phyloP scores from a whole-genome alignment of 1,284 basidiomycete species.

The Trametes versicolor region DNA sequence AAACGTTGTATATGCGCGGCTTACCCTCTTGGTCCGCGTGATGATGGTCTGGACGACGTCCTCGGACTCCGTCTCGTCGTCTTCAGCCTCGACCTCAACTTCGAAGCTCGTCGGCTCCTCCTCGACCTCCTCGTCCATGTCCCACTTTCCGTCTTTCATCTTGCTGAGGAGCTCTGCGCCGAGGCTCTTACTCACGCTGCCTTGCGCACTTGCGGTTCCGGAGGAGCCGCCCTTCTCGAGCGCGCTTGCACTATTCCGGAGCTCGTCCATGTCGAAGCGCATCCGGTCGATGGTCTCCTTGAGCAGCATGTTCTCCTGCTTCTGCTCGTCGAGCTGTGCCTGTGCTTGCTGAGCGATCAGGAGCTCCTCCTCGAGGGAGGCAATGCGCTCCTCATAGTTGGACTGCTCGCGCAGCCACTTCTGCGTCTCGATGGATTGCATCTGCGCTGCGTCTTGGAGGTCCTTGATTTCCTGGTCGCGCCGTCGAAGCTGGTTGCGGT shows the following conservation, averaged over 20 bases:
- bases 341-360: constrained; percentile 73
- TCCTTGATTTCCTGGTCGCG: constrained; percentile 79
- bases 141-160: constrained; percentile 59
- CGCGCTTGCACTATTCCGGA: constrained; percentile 63
- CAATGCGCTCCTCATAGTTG: constrained; percentile 73
- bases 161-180: constrained; percentile 82
- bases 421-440: constrained; percentile 69
- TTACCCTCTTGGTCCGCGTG: constrained; percentile 77
- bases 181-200: constrained; percentile 80
- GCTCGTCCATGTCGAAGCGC: constrained; percentile 90
- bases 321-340: constrained; percentile 83
- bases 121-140: constrained; percentile 56
- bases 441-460: constrained; percentile 63
- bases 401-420: constrained; percentile 74
- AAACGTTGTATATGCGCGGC: constrained; percentile 39
- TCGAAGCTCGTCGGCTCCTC: constrained; percentile 32
- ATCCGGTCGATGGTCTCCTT: constrained; percentile 95
- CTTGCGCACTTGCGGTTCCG: constrained; percentile 55
- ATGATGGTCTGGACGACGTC: constrained; percentile 86
- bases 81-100: constrained; percentile 45
- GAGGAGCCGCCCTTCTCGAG: constrained; percentile 48
- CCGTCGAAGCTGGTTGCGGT: constrained; percentile 76
- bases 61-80: constrained; percentile 71
- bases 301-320: constrained; percentile 88
- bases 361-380: constrained; percentile 74